Percentiles rank a stretch among this genome's conserved stretches.
phyloP scores from a whole-genome alignment of 495 filamentous ascomycete genomes.

The Amniculicola lignicola region DNA sequence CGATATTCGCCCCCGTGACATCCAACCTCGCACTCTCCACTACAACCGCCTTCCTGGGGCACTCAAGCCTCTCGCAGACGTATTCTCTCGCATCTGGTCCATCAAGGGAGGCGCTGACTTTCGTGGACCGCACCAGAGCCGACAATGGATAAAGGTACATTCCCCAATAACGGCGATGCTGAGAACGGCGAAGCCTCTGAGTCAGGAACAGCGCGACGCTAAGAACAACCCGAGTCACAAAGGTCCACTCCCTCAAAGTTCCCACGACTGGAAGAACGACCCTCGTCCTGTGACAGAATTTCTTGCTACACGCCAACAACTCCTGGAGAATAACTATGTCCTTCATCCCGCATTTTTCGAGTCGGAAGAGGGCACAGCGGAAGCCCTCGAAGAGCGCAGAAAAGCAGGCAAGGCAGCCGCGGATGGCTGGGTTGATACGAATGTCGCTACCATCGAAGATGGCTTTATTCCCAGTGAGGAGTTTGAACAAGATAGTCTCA shows the following conservation, averaged over 20 bases:
- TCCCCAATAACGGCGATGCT: conserved; percentile 82
- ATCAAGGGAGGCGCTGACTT: conserved; percentile 75
- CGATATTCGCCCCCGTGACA: conserved; percentile 51
- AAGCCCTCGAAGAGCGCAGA: conserved; percentile 49
- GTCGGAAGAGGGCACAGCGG: conserved; percentile 45
- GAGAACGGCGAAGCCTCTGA: conserved; percentile 62
- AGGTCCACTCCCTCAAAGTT: conserved; percentile 56
- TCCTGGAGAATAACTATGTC: conserved; percentile 77
- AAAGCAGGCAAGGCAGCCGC: conserved; percentile 46
- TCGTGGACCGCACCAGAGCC: conserved; percentile 24
- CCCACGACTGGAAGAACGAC: conserved; percentile 60
- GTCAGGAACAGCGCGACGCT: conserved; percentile 56
- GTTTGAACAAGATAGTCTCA: conserved; percentile 76
- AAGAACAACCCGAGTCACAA: conserved; percentile 47
- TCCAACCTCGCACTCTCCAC: conserved; percentile 67
- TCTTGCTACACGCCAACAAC: conserved; percentile 64
- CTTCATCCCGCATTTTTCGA: conserved; percentile 68
- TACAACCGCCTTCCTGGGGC: conserved; percentile 58
- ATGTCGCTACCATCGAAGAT: conserved; percentile 62
- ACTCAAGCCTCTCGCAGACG: conserved; percentile 68
- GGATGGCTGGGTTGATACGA: conserved; percentile 81
- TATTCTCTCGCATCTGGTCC: conserved; percentile 88
- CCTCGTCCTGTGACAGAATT: conserved; percentile 77
- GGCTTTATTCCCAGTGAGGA: conserved; percentile 63
- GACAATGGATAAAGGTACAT: conserved; percentile 70